Percentiles rank a stretch among this genome's conserved stretches.
Evolutionary conservation across 352 stramenopile genomes (phyloP).

Genomic region (Phytophthora idaei): DNA sequence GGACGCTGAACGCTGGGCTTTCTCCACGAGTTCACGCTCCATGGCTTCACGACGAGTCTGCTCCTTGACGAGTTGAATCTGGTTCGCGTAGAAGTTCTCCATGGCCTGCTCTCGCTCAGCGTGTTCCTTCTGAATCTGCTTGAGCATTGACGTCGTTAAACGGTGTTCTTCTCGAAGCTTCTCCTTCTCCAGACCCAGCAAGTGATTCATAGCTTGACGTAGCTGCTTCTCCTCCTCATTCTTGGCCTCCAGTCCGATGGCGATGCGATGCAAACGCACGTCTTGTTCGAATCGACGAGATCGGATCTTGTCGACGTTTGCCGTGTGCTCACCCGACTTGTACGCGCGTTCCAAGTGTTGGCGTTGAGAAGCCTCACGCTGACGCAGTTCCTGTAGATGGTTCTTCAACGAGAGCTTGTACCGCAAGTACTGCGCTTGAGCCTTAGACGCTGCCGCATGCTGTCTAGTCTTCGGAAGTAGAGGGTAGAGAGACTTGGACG

Average conservation of each 20-base stretch:
- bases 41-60: slow-evolving; percentile 60
- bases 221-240: slow-evolving; percentile 73
- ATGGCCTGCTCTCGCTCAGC: slow-evolving; percentile 58
- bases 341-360: slow-evolving; percentile 68
- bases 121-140: slow-evolving; percentile 71
- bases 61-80: slow-evolving; percentile 73
- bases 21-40: slow-evolving; percentile 70
- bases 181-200: slow-evolving; percentile 69
- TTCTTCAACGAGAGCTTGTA: slow-evolving; percentile 78
- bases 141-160: slow-evolving; percentile 48
- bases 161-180: slow-evolving; percentile 71
- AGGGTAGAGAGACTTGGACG: slow-evolving; percentile 48
- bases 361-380: slow-evolving; percentile 65
- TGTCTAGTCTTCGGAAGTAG: slow-evolving; percentile 39
- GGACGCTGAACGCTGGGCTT: slow-evolving; percentile 66
- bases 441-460: slow-evolving; percentile 33
- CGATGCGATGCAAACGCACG: slow-evolving; percentile 67
- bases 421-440: slow-evolving; percentile 57
- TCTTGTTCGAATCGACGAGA: slow-evolving; percentile 70
- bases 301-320: slow-evolving; percentile 76
- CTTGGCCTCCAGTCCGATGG: slow-evolving; percentile 63
- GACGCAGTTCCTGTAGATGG: slow-evolving; percentile 64
- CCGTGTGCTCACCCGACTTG: slow-evolving; percentile 63
- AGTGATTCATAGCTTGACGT: slow-evolving; percentile 65
- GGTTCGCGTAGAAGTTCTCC: slow-evolving; percentile 75